Conservation (phyloP, 1,284 basidiomycete species). For the Moesziomyces sp. region DNA sequence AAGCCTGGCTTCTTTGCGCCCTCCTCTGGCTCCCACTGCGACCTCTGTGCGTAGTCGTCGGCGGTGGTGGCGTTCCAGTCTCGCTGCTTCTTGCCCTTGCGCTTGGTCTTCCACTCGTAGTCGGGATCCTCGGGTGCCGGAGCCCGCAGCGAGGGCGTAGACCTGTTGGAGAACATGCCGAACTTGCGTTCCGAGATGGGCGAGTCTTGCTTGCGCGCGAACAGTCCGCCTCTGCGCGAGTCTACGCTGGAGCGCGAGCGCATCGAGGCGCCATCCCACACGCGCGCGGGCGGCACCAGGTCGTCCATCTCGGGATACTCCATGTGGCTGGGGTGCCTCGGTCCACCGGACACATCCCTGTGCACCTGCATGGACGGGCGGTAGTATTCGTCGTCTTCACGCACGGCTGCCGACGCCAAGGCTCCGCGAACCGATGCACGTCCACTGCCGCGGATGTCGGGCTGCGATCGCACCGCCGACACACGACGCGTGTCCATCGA, state of each 20-base stretch:
- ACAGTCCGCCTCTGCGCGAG: neutral
- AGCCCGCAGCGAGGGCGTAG: constrained; percentile 26
- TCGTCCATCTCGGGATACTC: constrained; percentile 44
- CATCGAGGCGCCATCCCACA: constrained; percentile 18
- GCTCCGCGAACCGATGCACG: constrained; percentile 17
- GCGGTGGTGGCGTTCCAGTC: constrained; percentile 37
- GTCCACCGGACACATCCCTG: neutral
- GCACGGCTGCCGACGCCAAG: constrained; percentile 19
- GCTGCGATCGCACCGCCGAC: constrained; percentile 20
- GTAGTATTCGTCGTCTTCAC: constrained; percentile 6
- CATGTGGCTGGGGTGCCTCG: constrained; percentile 12
- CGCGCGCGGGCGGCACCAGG: constrained; percentile 25
- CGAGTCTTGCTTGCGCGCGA: neutral
- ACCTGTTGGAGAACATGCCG: constrained; percentile 29
- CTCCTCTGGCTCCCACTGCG: constrained; percentile 12
- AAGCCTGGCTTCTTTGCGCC: constrained; percentile 23
- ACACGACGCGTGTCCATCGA: constrained; percentile 26
- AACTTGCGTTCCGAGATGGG: constrained; percentile 8
- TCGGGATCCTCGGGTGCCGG: constrained; percentile 43
- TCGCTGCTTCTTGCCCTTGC: constrained; percentile 14
- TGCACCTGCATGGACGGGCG: constrained; percentile 14
- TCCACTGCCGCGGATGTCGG: constrained; percentile 14
- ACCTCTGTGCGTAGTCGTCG: constrained; percentile 8
- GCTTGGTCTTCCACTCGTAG: constrained; percentile 33
- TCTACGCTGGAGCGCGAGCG: constrained; percentile 25